Evolutionary conservation across 2,329 filamentous ascomycete species (phyloP), one percentile per base, ranked within the genome.

Genomic region (Talaromyces sp.): DNA sequence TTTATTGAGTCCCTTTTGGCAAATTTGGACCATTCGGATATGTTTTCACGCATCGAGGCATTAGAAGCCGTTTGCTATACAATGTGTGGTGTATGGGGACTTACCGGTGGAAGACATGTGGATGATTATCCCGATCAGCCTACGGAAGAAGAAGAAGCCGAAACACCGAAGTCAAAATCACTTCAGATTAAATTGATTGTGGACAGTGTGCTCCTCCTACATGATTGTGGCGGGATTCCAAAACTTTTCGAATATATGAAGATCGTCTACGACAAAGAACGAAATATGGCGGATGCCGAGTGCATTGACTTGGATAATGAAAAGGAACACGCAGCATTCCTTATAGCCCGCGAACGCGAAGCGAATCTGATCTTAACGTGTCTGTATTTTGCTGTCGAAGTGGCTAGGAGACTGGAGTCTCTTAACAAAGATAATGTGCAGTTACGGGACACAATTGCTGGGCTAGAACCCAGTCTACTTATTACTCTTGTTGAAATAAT

Each of bases 401-500:
- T 76, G 33, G 74, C 73, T 50, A 73, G 78, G 56, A 73, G 68
- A 61, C 71, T 75, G 66, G 72, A 76, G 64, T 58, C 67, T 23
- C 66, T 61, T 18, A 59, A 73, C 60, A 59, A 66, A 52, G 58
- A 64, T 27, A 57, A 67, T 42, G 68, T 68, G 65, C 68, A 65
- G 62, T 64, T 67, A 44, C 69, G 68, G 61, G 70, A 72, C 68
- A 62, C 67, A 57, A 30, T 72, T 84, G 59, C 60, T 51, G 78
- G 78, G 9, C 75, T 91, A 57, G 80, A 87, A 28, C 91, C 91
- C 0, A 85, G 85, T 59, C 75, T 96, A 55, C 82, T 93, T 18
- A 83, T 89, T 55, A 88, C 89, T 61, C 83, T 96, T 73, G 84
- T 93, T 33, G 85, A 88, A 55, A 83, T 86, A 23, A 86, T 87